Conservation (phyloP, 345 rosid genomes). For the Citrus sinensis region DNA sequence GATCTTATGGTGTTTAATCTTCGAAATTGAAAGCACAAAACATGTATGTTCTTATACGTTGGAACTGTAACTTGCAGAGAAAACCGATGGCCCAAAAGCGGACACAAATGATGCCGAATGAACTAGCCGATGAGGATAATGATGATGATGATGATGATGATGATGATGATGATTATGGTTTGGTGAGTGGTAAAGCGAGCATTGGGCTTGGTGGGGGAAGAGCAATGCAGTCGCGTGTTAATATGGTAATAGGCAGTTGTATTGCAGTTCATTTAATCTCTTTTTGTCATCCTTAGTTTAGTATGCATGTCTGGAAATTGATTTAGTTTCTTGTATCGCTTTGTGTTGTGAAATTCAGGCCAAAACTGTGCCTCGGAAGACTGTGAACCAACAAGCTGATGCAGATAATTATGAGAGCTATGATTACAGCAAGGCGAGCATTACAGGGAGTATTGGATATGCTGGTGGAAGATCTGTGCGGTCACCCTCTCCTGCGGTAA, state of each 20-base stretch:
- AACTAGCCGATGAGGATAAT: conserved; percentile 28
- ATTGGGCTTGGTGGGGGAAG: conserved; percentile 57
- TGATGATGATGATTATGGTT: conserved; percentile 28
- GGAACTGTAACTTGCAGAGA: conserved; percentile 31
- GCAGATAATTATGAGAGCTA: conserved; percentile 29
- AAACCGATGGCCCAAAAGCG: conserved; percentile 33
- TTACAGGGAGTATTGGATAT: conserved; percentile 29
- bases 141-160: conserved; percentile 29
- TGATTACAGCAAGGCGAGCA: conserved; percentile 20
- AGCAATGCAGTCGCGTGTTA: conserved; percentile 38
- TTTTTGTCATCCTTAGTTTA: neutral
- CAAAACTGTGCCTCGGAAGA: conserved; percentile 12
- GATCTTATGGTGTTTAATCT: neutral
- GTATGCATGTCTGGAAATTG: neutral
- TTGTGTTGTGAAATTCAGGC: neutral
- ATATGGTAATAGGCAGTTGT: conserved; percentile 35
- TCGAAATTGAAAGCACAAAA: neutral
- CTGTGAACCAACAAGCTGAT: conserved; percentile 11
- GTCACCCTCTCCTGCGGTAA: conserved; percentile 38
- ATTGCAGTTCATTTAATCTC: neutral
- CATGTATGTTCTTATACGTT: neutral
- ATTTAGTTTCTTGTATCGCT: neutral
- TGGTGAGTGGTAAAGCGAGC: conserved; percentile 29
- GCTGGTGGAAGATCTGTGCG: conserved; percentile 33
- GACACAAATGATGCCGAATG: conserved; percentile 23